Percentiles rank a stretch among this genome's conserved stretches.
These are phyloP conservation scores for Bacterosira constricta DNA, from an alignment of 108 stramenopile species.

Conservation along the genomic window DNA sequence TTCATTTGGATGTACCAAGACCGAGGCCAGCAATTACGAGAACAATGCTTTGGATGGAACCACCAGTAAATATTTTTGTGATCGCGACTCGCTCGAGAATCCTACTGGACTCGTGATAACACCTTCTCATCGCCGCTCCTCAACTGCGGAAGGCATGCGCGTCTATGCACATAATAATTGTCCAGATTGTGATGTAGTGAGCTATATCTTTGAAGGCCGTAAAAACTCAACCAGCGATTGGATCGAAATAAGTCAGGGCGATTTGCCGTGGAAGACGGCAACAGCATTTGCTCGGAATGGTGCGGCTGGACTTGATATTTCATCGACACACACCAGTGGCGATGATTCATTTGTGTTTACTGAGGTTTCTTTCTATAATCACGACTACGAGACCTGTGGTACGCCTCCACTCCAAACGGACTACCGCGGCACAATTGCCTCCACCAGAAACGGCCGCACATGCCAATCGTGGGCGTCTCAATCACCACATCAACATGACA, in stretches of 20 bases:
- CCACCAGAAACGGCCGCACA: background rate
- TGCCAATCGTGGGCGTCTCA: conserved; percentile 10
- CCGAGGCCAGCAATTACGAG: too few relatives aligned
- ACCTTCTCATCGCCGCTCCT: background rate
- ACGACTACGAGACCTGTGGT: background rate
- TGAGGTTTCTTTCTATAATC: conserved; percentile 3
- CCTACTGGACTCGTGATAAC: background rate
- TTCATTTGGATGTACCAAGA: too few relatives aligned
- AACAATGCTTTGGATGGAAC: background rate
- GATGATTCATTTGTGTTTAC: conserved; percentile 5
- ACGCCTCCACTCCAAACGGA: background rate
- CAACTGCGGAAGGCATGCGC: conserved; percentile 7
- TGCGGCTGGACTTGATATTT: background rate
- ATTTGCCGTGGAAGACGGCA: conserved; percentile 15
- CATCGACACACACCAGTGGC: conserved; percentile 2
- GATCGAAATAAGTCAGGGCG: conserved; percentile 58
- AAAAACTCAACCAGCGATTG: conserved; percentile 40
- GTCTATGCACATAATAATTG: conserved; percentile 1
- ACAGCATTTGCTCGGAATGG: conserved; percentile 15
- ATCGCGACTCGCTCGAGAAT: background rate
- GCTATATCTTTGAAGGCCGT: conserved; percentile 51
- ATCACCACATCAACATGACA: background rate
- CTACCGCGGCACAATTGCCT: conserved; percentile 14
- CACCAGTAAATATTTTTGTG: background rate
- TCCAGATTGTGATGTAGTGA: conserved; percentile 12